Percentiles rank a stretch among this genome's conserved stretches.
Evolutionary conservation across 73 alveolate species (phyloP).

Genomic region (Tetrahymena thermophila): DNA sequence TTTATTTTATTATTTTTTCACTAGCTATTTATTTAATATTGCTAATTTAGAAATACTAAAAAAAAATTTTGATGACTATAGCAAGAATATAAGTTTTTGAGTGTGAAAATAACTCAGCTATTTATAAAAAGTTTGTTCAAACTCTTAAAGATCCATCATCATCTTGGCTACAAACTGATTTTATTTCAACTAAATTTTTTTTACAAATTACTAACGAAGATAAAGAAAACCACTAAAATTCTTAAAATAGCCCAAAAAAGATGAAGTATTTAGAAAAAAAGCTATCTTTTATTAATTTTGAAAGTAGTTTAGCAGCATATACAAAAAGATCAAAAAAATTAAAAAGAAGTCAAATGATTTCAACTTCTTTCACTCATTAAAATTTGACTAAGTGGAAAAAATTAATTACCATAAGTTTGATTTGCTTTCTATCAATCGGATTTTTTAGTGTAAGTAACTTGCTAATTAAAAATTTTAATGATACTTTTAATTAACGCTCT

Average conservation of each 20-base stretch:
- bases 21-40: neutral
- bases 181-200: neutral
- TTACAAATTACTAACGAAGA: neutral
- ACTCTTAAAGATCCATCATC: neutral
- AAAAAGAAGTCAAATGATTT: no score
- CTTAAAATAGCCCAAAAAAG: no score
- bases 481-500: neutral
- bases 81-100: neutral
- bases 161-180: neutral
- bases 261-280: no score
- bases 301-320: no score
- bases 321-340: neutral
- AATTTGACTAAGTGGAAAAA: no score
- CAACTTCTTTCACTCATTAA: no score
- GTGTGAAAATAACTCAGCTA: neutral
- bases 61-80: neutral
- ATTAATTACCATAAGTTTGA: no score
- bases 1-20: neutral
- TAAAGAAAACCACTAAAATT: no score
- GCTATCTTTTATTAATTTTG: no score
- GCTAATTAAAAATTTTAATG: neutral
- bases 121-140: neutral
- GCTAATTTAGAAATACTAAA: neutral
- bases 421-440: no score
- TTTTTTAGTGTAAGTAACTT: no score